Evolutionary conservation across 768 basidiomycete species (phyloP).

Genomic region (Lentinula sp.): DNA sequence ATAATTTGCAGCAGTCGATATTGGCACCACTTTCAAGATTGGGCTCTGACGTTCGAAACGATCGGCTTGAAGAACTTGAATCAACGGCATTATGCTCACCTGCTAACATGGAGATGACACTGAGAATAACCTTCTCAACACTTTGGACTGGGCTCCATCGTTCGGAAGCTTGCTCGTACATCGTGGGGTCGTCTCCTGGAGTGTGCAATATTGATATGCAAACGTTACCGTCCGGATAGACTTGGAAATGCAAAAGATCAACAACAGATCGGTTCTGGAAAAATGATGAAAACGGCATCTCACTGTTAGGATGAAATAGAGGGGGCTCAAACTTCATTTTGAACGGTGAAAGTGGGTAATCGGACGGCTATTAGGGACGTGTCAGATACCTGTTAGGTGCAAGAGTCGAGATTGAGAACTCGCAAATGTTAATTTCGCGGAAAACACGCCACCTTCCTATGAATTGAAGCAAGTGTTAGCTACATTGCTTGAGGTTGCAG

Average conservation of each 20-base stretch:
- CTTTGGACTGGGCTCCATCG: slow-evolving; percentile 99
- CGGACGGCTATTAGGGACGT: slow-evolving; percentile 53
- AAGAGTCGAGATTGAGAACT: slow-evolving; percentile 24
- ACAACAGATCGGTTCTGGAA: slow-evolving; percentile 7
- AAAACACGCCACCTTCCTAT: slow-evolving; percentile 93
- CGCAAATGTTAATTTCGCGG: slow-evolving; percentile 89
- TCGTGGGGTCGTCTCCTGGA: slow-evolving; percentile 85
- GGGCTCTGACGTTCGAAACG: slow-evolving; percentile 52
- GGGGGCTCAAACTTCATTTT: slow-evolving; percentile 99
- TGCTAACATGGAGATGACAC: slow-evolving; percentile 96
- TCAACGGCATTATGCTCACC: slow-evolving; percentile 37
- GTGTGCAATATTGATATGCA: slow-evolving; percentile 98
- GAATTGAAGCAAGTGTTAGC: not conserved
- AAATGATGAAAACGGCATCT: slow-evolving; percentile 23
- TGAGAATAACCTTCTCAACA: slow-evolving; percentile 93
- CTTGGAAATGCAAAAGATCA: slow-evolving; percentile 33
- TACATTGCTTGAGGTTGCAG: not conserved
- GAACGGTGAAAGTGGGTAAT: slow-evolving; percentile 98
- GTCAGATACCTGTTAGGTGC: not conserved
- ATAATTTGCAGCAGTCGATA: slow-evolving; percentile 95
- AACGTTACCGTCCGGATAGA: slow-evolving; percentile 93
- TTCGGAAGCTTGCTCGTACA: slow-evolving; percentile 94
- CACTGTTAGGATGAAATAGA: slow-evolving; percentile 95
- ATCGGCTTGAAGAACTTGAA: no score
- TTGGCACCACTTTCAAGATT: slow-evolving; percentile 98